Percentiles rank a stretch among this genome's conserved stretches.
Conservation (phyloP, 2,329 filamentous ascomycete genomes). For the Cordyceps fumosorosea region DNA sequence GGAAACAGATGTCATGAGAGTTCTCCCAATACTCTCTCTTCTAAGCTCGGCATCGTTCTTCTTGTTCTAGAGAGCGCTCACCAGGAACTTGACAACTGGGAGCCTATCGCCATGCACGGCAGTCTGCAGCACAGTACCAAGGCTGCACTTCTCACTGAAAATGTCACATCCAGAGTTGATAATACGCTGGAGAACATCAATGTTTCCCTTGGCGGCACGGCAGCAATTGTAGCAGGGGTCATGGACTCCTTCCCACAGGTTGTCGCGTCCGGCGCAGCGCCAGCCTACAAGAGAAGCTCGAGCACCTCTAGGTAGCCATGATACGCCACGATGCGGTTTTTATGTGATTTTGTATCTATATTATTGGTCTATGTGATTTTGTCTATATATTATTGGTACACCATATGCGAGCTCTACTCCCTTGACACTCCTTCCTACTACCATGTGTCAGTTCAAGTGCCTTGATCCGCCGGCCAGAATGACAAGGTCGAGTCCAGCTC, state of each 20-base stretch:
- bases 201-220: not conserved
- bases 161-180: not conserved
- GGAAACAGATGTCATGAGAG: not conserved
- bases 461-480: constrained; percentile 3
- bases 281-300: not conserved
- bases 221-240: not conserved
- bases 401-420: not conserved
- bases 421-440: not conserved
- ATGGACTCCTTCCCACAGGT: not conserved
- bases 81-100: not conserved
- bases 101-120: not conserved
- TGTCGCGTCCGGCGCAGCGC: not conserved
- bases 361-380: too few relatives aligned
- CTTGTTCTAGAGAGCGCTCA: not conserved
- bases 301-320: not conserved
- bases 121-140: not conserved
- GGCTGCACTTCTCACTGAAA: not conserved
- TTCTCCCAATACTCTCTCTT: not conserved
- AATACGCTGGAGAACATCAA: not conserved
- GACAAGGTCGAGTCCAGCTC: constrained; percentile 4
- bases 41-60: not conserved
- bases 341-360: too few relatives aligned
- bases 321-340: not conserved
- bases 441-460: not conserved
- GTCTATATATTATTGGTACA: too few relatives aligned